Conservation (phyloP, 441 rosid species). For the Arabidopsis hybrid region DNA sequence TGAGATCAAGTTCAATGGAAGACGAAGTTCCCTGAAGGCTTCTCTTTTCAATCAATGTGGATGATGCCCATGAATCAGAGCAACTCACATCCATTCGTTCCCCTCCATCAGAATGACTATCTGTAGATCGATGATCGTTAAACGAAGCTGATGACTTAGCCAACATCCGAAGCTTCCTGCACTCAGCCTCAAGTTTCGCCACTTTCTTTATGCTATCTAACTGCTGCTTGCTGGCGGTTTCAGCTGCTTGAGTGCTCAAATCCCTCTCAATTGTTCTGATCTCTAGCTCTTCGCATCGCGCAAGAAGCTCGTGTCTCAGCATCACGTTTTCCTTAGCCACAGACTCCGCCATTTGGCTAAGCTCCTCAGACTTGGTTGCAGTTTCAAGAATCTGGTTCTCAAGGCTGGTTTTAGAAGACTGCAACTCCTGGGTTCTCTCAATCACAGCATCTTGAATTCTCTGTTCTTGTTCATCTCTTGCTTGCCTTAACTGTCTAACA, state of each 20-base stretch:
- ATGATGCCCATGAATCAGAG: slow-evolving; percentile 63
- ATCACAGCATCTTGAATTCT: slow-evolving; percentile 60
- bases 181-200: slow-evolving; percentile 88
- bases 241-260: slow-evolving; percentile 90
- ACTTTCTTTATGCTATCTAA: slow-evolving; percentile 86
- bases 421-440: slow-evolving; percentile 62
- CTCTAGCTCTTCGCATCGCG: slow-evolving; percentile 69
- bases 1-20: slow-evolving; percentile 67
- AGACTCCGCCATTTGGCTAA: slow-evolving; percentile 58
- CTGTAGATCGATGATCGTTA: slow-evolving; percentile 56
- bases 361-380: slow-evolving; percentile 48
- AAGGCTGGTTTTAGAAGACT: slow-evolving; percentile 59
- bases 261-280: slow-evolving; percentile 81
- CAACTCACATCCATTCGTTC: slow-evolving; percentile 55
- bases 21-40: slow-evolving; percentile 50
- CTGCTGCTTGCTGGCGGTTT: slow-evolving; percentile 90
- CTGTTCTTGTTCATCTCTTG: slow-evolving; percentile 81
- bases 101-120: slow-evolving; percentile 82
- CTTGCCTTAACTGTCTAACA: slow-evolving; percentile 86
- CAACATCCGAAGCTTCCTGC: slow-evolving; percentile 70
- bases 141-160: slow-evolving; percentile 52
- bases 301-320: slow-evolving; percentile 63
- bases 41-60: slow-evolving; percentile 59
- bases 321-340: slow-evolving; percentile 65
- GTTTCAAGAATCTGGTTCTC: slow-evolving; percentile 59